Evolutionary conservation across 2,329 filamentous ascomycete species (phyloP).

Genomic region (Lasiodiplodia citricola): DNA sequence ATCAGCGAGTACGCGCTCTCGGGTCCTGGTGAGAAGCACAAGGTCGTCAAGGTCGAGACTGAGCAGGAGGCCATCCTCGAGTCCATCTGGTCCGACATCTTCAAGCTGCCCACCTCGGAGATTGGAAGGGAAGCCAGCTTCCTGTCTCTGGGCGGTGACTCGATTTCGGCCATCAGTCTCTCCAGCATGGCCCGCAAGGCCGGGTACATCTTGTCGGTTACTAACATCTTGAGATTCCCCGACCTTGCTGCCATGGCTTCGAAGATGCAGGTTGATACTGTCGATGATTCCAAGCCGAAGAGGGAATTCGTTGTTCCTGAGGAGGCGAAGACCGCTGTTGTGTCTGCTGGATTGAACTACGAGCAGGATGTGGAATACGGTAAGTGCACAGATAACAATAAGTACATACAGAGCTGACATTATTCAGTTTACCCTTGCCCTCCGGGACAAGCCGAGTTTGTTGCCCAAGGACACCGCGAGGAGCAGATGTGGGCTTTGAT

Average conservation of each 20-base stretch:
- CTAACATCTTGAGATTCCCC: background rate
- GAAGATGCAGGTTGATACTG: background rate
- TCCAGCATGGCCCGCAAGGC: background rate
- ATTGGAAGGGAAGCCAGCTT: background rate
- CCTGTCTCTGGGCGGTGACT: conserved; percentile 15
- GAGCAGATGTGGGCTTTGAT: conserved; percentile 30
- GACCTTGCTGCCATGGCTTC: conserved; percentile 7
- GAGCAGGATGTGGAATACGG: background rate
- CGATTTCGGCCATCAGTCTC: conserved; percentile 24
- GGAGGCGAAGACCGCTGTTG: too few relatives aligned
- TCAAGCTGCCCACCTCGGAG: background rate
- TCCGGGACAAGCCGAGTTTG: conserved; percentile 31
- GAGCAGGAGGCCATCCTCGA: conserved; percentile 4
- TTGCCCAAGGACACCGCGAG: conserved; percentile 28
- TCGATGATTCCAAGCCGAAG: background rate
- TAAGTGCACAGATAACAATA: background rate
- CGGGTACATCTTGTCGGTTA: conserved; percentile 9
- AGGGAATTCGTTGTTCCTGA: background rate
- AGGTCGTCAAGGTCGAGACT: conserved; percentile 4
- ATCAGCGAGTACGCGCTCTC: background rate
- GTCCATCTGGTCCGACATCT: background rate
- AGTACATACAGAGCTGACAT: too few relatives aligned
- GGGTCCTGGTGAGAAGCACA: background rate
- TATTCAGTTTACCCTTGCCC: conserved; percentile 28
- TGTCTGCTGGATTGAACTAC: too few relatives aligned